Evolutionary conservation across 805 yeast genomes (phyloP), one percentile per base, ranked within the genome.

Genomic region (Debaryomyces tyrocola): DNA sequence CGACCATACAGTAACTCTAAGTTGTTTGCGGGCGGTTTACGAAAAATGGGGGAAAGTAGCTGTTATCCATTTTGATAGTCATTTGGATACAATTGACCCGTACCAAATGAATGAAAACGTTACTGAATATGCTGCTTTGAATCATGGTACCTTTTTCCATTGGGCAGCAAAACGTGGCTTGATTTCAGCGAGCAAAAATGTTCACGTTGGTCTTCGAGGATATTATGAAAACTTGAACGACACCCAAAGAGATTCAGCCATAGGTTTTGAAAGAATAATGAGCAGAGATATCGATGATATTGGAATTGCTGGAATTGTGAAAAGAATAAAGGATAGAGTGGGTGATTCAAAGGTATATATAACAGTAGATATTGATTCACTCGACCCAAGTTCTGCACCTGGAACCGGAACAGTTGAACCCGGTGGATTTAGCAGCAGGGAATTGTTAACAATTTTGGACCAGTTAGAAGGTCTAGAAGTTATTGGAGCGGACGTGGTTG

Each of bases 221-320:
- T 53, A 59, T 8, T 66, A 59, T 43, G 75, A 70, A 46, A 34
- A 40, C 7, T 40, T 55, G 28, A 79, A 78, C 54, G 87, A 83
- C 57, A 55, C 50, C 2, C 18, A 14, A 18, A 36, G 38, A 10
- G 18, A 17, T 17, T 17, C 18, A 17, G 18, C 18, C 18, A 17
- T 17, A 17, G 53, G 53, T 18, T 49, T 49, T 20, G 51, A 49
- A 14, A 41, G 53, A 20, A 21, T 49, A 3, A 33, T 24, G 47
- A 15, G 48, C 51, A 33, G 53, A 21, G 51, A 49, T 36, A 49
- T 49, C 21, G 53, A 49, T 38, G 40, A 21, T 8, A 44, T 49
- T 28, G 53, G 51, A 15, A 42, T 39, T 39, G 29, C 21, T 9
- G 53, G 53, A 20, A 47, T 49, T 27, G 47, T 49, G 28, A 41